These are phyloP conservation scores for Phytopythium boreale DNA, from an alignment of 352 stramenopile genomes.

Conservation along the genomic window DNA sequence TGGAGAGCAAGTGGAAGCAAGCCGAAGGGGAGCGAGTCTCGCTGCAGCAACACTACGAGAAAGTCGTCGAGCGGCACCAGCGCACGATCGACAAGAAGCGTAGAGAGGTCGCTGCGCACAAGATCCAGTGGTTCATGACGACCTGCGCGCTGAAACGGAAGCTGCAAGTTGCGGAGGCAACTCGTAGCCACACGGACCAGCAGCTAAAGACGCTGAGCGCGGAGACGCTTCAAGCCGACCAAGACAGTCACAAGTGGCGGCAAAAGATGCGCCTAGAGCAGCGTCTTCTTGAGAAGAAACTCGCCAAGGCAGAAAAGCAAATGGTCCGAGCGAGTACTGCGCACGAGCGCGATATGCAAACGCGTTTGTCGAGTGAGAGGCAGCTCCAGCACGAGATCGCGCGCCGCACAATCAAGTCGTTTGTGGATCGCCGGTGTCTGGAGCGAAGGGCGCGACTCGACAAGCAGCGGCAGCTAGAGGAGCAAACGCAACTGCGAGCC, in stretches of 20 bases:
- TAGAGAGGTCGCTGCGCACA: constrained; percentile 25
- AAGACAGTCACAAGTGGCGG: not conserved
- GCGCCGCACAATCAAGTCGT: constrained; percentile 32
- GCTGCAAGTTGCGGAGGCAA: constrained; percentile 21
- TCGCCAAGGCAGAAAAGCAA: constrained; percentile 7
- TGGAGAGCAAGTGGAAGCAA: constrained; percentile 39
- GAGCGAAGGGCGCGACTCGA: constrained; percentile 14
- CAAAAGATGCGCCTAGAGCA: constrained; percentile 6
- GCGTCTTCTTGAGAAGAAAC: not conserved
- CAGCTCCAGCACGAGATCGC: constrained; percentile 16
- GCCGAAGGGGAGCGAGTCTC: constrained; percentile 24
- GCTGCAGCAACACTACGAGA: constrained; percentile 26
- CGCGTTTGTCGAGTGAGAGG: constrained; percentile 13
- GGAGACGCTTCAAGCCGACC: not conserved
- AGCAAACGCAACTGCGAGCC: constrained; percentile 14
- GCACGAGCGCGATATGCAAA: constrained; percentile 12
- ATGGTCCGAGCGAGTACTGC: not conserved
- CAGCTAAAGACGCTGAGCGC: constrained; percentile 7
- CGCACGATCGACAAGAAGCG: constrained; percentile 19
- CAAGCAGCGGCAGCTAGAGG: constrained; percentile 7
- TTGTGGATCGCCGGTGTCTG: constrained; percentile 23
- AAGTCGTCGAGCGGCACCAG: constrained; percentile 27
- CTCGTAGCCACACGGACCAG: constrained; percentile 11
- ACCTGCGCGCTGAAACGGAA: constrained; percentile 25
- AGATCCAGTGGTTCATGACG: constrained; percentile 39